Evolutionary conservation across 2,329 filamentous ascomycete species (phyloP), one percentile per base, ranked within the genome.

Genomic region (Xylariaceae sp.): DNA sequence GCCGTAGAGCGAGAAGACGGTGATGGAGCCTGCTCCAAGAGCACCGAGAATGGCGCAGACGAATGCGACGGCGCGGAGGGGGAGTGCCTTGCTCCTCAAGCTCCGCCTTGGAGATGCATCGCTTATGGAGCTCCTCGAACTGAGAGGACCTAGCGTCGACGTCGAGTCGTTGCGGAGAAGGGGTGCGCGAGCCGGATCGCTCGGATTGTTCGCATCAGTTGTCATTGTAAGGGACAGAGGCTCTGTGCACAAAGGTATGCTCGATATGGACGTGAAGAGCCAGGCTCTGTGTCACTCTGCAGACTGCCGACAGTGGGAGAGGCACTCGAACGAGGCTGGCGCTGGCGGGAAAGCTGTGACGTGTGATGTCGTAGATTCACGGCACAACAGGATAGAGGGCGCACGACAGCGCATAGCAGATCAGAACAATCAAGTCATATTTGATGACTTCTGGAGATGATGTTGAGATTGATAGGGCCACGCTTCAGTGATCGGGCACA

Each of bases 1-100:
- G 9, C 88, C 94, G 67, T 97, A 99, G 31, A 99, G 82, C 33
- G 90, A 96, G 74, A 94, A 99, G 43, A 90, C 88, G 44, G 90
- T 90, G 63, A 97, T 89, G 62, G 89, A 95, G 54, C 92, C 94
- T 30, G 90, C 92, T 66, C 89, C 94, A 31, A 96, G 78, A 12
- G 81, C 75, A 14, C 76, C 75, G 14, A 82, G 55, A 30, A 83
- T 75, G 27, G 82, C 76, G 18, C 74, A 72, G 27, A 75, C 56
- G 60, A 84, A 82, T 48, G 81, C 76, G 41, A 78, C 48, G 57
- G 68, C 56, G 49, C 75, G 75, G 30, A 66, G 45, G 32, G 58
- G 52, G 39, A 57, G 54, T 44, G 59, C 58, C 39, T 55, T 60
- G n/a, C 56, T 57, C 30, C 61, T 58, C 18, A 55, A 52, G 35